Base-by-base conservation (phyloP, 805 yeast genomes). In the Candida coleopterorum region DNA sequence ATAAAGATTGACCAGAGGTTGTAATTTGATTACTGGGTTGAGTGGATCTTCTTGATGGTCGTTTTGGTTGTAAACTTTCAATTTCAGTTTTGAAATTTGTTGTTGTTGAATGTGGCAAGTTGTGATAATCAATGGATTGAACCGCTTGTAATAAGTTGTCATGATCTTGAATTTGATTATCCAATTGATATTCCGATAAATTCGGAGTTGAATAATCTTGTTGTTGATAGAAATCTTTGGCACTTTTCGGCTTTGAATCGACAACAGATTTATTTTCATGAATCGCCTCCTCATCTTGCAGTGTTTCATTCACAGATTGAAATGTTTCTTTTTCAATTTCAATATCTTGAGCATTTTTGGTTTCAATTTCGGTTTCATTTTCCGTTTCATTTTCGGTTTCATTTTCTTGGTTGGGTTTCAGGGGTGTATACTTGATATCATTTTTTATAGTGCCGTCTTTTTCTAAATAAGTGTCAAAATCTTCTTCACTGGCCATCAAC, bases 391-490 rank as follows among this genome's bases (percentile, higher is more conserved):
- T 53, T 2, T 43, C 53, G 12, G 46, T 51, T 4, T 59, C 24
- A 3, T 34, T 18, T 20, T 24, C 23, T 5, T 18, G 3, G n/a
- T 28, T 18, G 9, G 22, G n/a, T 10, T 43, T 42, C 15, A 39
- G 37, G 6, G 44, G 41, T 57, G 24, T 20, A 32, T 34, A 68
- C 43, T 64, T 55, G 17, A 70, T 74, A 32, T 65, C 71, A n/a
- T 61, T 62, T 47, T 70, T 77, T 32, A 77, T 61, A 33, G 70
- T 64, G 1, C 84, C 85, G 32, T 65, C 62, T 9, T 64, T 63
- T 46, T 78, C 82, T 48, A 79, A 55, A 32, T 75, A 62, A 15
- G 62, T 56, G 18, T 70, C 79, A 46, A 78, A 69, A 43, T 68
- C 73, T 45, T 70, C 79, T 37, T 77, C 82, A 3, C 68, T 60